Evolutionary conservation across 345 rosid species (phyloP), one percentile per base, ranked within the genome.

Genomic region (Luvunga scandens): DNA sequence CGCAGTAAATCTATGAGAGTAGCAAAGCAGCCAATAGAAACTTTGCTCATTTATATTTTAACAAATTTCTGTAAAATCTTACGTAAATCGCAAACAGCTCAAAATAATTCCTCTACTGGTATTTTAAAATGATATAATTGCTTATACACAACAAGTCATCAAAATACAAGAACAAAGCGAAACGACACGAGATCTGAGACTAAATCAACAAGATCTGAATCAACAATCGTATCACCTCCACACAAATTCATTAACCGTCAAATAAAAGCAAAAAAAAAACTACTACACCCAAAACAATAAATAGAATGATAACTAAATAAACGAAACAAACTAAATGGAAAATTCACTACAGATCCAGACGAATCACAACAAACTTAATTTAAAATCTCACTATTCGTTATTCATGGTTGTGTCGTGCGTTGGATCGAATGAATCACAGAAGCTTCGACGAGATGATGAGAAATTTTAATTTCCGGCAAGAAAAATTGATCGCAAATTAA

Each of bases 351-450:
- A 61, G 85, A 73, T 60, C 71, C 65, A 53, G 16, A 39, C 10
- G 55, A 19, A 70, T 10, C 2, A 50, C 0, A 38, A 3, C 0
- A 14, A 63, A 53, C 22, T 16, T 22, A 55, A 75, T 21, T 19
- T 50, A 48, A 73, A 18, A 7, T 25, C 84, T 90, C 91, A 95
- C 99, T 95, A 95, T 89, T 95, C 99, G 74, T 93, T 92, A 90
- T 91, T 95, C 99, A 95, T 95, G 89, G 61, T 81, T 76, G 87
- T 10, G 82, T 38, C 25, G 79, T 48, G 21, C 7, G 19, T 71
- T 4, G 64, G 67, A 75, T 71, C 66, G 65, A 75, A 38, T 57
- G 76, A 78, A 75, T 57, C 77, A 45, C 73, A 42, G 77, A 83
- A 80, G 67, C 59, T 50, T 3, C 73, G 36, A 38, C 38, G 21